Evolutionary conservation across 768 basidiomycete genomes (phyloP).

Genomic region (Gloeopeniophorella convolvens): DNA sequence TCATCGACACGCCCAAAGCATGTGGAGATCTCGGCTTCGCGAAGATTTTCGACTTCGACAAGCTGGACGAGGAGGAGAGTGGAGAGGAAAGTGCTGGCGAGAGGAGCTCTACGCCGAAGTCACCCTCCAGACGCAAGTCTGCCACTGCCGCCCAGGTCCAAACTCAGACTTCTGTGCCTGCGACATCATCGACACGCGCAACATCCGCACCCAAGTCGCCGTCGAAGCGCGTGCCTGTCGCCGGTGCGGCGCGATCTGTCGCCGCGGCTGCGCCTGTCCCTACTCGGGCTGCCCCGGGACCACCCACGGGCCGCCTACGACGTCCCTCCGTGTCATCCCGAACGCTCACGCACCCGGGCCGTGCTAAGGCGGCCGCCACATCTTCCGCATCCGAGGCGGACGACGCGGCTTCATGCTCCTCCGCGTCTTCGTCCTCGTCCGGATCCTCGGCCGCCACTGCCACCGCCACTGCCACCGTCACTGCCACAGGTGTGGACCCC

Average conservation of each 20-base stretch:
- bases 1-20: constrained; percentile 62
- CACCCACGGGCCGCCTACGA: constrained; percentile 24
- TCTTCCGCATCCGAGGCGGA: not conserved
- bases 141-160: not conserved
- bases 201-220: constrained; percentile 34
- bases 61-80: constrained; percentile 29
- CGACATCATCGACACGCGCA: not conserved
- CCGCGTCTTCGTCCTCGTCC: constrained; percentile 11
- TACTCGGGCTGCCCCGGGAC: constrained; percentile 19
- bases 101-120: constrained; percentile 28
- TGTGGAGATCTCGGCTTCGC: constrained; percentile 57
- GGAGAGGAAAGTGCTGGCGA: constrained; percentile 24
- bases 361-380: not conserved
- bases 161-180: not conserved
- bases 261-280: constrained; percentile 14
- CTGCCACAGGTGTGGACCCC: too few relatives aligned
- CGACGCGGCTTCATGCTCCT: constrained; percentile 4
- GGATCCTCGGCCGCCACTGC: not conserved
- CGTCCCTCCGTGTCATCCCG: constrained; percentile 23
- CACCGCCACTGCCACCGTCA: not conserved
- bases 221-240: constrained; percentile 33
- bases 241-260: constrained; percentile 13
- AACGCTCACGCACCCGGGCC: not conserved
- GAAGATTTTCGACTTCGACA: constrained; percentile 65
- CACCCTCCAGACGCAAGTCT: constrained; percentile 29